phyloP scores from a whole-genome alignment of 345 rosid species.

The Aethionema arabicum region DNA sequence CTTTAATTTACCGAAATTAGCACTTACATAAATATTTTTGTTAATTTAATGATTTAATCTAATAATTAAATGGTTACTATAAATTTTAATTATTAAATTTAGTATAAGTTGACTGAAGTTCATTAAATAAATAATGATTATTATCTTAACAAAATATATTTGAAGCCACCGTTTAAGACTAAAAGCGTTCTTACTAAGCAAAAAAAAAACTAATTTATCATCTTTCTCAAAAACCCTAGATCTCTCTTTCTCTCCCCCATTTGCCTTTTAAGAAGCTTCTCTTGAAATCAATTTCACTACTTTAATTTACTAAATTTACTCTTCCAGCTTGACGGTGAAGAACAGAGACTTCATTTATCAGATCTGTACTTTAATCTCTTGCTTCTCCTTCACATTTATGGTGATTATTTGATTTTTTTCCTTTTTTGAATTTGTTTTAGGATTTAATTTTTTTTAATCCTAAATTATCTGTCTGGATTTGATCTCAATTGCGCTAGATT shows the following conservation, averaged over 20 bases:
- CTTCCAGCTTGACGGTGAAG: conserved; percentile 29
- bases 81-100: no score
- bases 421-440: neutral
- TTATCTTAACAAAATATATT: neutral
- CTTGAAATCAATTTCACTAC: conserved; percentile 31
- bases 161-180: conserved; percentile 42
- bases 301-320: conserved; percentile 24
- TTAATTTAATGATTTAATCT: no score
- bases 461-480: conserved; percentile 24
- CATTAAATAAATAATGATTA: no score
- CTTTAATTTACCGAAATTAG: no score
- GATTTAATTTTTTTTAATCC: neutral
- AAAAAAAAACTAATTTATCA: conserved; percentile 22
- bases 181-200: conserved; percentile 47
- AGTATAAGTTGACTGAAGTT: no score
- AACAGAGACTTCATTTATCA: conserved; percentile 36
- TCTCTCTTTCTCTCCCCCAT: conserved; percentile 29
- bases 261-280: conserved; percentile 31
- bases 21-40: no score
- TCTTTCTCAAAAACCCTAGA: conserved; percentile 46
- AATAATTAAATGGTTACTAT: no score
- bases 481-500: conserved; percentile 19
- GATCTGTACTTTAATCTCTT: conserved; percentile 1
- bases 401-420: neutral
- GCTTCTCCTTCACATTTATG: conserved; percentile 27